Percentiles rank a stretch among this genome's conserved stretches.
These are phyloP conservation scores for Byssothecium circinans DNA, from an alignment of 2,329 filamentous ascomycete genomes.

Conservation along the genomic window DNA sequence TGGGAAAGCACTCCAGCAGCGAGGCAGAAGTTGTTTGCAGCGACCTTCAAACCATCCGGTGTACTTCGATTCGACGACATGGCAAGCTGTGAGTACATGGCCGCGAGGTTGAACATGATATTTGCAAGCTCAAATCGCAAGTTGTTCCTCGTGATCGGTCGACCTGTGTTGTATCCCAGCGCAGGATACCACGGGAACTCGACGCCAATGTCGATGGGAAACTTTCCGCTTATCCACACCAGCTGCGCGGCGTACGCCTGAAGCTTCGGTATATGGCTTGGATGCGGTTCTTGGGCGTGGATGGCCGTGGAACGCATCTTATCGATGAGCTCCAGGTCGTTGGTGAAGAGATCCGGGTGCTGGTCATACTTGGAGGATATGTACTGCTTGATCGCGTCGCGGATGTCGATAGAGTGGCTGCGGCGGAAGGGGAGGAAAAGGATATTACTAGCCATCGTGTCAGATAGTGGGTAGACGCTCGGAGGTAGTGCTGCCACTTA, in stretches of 20 bases:
- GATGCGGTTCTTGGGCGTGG: conserved; percentile 83
- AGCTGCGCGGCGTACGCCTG: conserved; percentile 90
- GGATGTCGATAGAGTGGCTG: conserved; percentile 76
- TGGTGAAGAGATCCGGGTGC: conserved; percentile 92
- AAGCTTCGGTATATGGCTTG: conserved; percentile 84
- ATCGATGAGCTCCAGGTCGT: conserved; percentile 86
- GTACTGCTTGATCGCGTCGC: conserved; percentile 85
- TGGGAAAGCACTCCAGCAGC: conserved; percentile 82
- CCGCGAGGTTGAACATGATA: conserved; percentile 87
- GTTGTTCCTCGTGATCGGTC: conserved; percentile 68
- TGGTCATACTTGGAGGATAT: conserved; percentile 99
- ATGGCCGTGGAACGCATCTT: conserved; percentile 81
- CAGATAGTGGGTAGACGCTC: conserved; percentile 2
- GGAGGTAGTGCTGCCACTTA: conserved; percentile 13
- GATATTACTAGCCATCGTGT: conserved; percentile 55
- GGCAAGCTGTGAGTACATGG: conserved; percentile 90
- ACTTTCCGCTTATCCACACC: conserved; percentile 91
- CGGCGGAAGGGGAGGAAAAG: conserved; percentile 86
- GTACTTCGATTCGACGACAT: conserved; percentile 75
- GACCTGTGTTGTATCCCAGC: conserved; percentile 82
- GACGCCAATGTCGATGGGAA: conserved; percentile 92
- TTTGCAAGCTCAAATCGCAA: conserved; percentile 85
- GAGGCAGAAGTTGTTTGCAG: conserved; percentile 86
- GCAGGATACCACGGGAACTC: conserved; percentile 97
- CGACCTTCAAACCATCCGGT: conserved; percentile 80